Base-by-base conservation (phyloP, 805 yeast genomes). In the Nakazawaea pomicola region DNA sequence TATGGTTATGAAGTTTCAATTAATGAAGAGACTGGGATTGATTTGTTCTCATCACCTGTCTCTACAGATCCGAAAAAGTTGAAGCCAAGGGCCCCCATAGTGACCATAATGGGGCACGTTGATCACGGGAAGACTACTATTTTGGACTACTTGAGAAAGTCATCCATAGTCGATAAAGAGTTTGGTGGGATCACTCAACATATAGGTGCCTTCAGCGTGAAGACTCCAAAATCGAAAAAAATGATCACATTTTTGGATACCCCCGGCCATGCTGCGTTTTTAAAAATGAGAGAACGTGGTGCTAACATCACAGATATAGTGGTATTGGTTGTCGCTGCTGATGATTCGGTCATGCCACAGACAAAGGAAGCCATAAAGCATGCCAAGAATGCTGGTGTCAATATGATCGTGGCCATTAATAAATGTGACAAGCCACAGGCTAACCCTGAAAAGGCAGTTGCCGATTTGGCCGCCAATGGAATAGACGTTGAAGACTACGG, bases 51-150 rank as follows among this genome's bases (percentile, higher is more conserved):
- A 14, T 68, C 74, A 12, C 75, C 79, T 0, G 62, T 64, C 31
- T 75, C 85, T 0, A 68, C 64, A 2, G 70, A 70, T 21, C 55
- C 58, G n/a, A 61, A 64, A 6, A 54, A 61, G 17, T 57, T 83
- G 47, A 77, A 75, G 33, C 69, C 80, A 6, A 68, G 98, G 49
- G 89, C 99, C 0, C 99, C 99, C 0, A 83, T 93, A 18, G 97
- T 93, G 4, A 90, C 99, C 0, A 86, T 93, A 39, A 93, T 93
- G 98, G 99, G 99, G 2, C 99, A 93, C 60, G 99, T 93, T 23
- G 99, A 93, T 61, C 99, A 93, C 56, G 99, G 99, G 2, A 93
- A 93, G 58, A 93, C 99, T 2, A 91, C 99, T 0, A 81, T 93
- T 46, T 70, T 93, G 41, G 99, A 93, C 59, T 77, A 79, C 54